Conservation (phyloP, 352 stramenopile genomes). For the Lagenidium giganteum region DNA sequence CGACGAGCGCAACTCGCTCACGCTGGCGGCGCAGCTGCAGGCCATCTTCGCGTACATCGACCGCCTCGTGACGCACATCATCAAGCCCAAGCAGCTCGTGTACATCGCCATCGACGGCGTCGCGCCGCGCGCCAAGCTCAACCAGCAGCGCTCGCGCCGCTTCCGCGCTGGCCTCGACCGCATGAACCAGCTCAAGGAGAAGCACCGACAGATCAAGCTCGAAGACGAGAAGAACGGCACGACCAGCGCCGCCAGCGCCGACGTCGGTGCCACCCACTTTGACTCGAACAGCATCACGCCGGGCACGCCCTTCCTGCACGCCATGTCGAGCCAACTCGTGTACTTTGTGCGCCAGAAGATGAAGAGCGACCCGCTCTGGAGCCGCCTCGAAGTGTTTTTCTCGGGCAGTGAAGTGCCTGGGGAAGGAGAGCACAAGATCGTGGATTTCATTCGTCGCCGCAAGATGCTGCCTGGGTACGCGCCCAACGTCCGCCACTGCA, state of each 20-base stretch:
- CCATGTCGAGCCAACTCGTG: constrained; percentile 86
- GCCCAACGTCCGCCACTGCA: constrained; percentile 96
- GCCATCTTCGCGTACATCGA: constrained; percentile 90
- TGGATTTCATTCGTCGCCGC: constrained; percentile 94
- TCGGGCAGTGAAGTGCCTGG: constrained; percentile 96
- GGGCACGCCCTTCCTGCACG: constrained; percentile 98
- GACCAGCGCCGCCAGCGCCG: constrained; percentile 13
- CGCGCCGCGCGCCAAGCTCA: constrained; percentile 98
- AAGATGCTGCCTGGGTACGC: constrained; percentile 91
- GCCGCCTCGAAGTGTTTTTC: constrained; percentile 95
- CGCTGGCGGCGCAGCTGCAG: constrained; percentile 94
- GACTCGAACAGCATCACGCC: constrained; percentile 99
- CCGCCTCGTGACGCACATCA: constrained; percentile 95
- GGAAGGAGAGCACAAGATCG: constrained; percentile 99
- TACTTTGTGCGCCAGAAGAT: constrained; percentile 97
- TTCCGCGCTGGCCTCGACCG: constrained; percentile 88
- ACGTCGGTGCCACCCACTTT: constrained; percentile 89
- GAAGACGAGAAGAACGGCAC: constrained; percentile 72
- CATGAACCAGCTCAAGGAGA: constrained; percentile 63
- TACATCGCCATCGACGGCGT: constrained; percentile 99
- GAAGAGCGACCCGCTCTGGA: constrained; percentile 94
- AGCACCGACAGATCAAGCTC: constrained; percentile 60
- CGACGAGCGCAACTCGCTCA: constrained; percentile 86
- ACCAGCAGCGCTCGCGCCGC: constrained; percentile 97
- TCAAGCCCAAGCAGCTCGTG: constrained; percentile 95